Conservation (phyloP, 345 rosid genomes). For the Eucalyptus caleyi region DNA sequence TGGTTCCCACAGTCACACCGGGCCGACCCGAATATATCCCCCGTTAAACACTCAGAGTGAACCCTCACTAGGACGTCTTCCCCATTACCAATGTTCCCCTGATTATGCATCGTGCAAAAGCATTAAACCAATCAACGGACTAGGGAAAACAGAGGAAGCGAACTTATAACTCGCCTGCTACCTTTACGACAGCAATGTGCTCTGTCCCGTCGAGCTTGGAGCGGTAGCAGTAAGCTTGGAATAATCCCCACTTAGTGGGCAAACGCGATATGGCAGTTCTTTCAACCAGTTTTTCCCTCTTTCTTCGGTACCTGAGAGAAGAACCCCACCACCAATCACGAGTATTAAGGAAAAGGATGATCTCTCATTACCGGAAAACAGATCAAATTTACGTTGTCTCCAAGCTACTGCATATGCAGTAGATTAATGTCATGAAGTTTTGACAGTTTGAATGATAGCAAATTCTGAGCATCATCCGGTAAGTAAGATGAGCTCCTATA, state of each 20-base stretch:
- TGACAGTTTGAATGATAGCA: background rate
- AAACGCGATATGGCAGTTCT: slow-evolving; percentile 48
- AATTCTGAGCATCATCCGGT: background rate
- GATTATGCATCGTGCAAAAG: background rate
- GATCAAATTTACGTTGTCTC: background rate
- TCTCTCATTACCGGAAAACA: background rate
- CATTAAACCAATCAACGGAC: background rate
- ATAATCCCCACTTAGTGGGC: slow-evolving; percentile 82
- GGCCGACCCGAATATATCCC: slow-evolving; percentile 77
- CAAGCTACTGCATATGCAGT: background rate
- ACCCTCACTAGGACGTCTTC: slow-evolving; percentile 80
- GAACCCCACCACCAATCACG: background rate
- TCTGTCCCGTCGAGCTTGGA: slow-evolving; percentile 75
- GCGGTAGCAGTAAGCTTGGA: slow-evolving; percentile 56
- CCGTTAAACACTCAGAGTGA: slow-evolving; percentile 84
- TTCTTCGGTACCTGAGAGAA: slow-evolving; percentile 49
- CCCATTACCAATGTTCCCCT: slow-evolving; percentile 76
- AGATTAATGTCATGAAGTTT: background rate
- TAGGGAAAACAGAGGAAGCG: background rate
- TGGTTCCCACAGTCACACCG: slow-evolving; percentile 89
- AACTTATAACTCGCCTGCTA: background rate
- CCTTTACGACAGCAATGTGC: slow-evolving; percentile 72
- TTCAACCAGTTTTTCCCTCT: slow-evolving; percentile 71
- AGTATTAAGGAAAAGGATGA: background rate
- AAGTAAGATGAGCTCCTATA: background rate